Base-by-base conservation (phyloP, 257 asterid genomes). In the Fraxinus americana region DNA sequence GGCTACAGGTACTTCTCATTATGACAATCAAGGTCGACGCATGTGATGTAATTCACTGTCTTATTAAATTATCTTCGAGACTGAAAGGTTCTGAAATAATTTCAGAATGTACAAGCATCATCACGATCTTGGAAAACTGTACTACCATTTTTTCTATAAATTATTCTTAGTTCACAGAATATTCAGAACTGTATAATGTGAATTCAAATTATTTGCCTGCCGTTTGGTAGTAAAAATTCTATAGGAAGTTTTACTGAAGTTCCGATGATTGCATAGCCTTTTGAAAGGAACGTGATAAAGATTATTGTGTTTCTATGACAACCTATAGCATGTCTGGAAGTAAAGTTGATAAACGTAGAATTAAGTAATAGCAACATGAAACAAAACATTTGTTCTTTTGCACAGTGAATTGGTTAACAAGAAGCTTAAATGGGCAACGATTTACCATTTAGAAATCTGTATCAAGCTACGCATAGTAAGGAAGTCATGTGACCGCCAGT, bases 1-100 rank as follows among this genome's bases (percentile, higher is more conserved):
- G 98, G 76, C 85, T 93, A 83, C 98, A 89, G 97, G 98, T 93
- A 84, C 67, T 70, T 71, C 75, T 80, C 19, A 21, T 83, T 86
- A 67, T 9, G 52, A 77, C 74, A 21, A 13, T 78, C 38, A 63
- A 59, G 19, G 50, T 73, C 69, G 27, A 25, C 1, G 0, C 39
- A 5, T 54, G 14, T 67, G 63, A 27, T 81, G 74, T 70, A 52
- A 43, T 78, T 50, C 41, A 43, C 19, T 29, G 21, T 52, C 29
- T 21, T n/a, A 61, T 30, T 30, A 71, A 67, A 75, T 41, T 19
- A 48, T 78, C 48, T 30, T 43, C 50, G 75, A 43, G 77, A 71
- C 52, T 48, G 32, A 61, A 13, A 72, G 45, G 52, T 21, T 63
- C 50, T 52, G 54, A 38, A 71, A 21, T 67, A 50, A 66, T 13